Evolutionary conservation across 1,284 basidiomycete genomes (phyloP).

Genomic region (Mycosarcoma maydis): DNA sequence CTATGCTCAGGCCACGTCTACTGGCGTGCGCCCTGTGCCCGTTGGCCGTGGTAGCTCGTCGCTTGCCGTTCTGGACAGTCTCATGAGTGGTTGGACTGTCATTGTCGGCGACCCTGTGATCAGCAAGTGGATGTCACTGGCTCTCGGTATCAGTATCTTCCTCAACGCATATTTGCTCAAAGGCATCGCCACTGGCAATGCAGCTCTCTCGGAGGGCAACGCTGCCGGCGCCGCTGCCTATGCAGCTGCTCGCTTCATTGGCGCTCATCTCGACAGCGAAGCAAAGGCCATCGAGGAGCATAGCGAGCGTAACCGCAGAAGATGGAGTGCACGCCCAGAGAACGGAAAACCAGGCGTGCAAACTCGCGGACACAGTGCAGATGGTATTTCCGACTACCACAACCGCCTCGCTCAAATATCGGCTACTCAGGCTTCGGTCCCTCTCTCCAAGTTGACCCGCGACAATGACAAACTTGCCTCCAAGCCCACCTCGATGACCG

Average conservation of each 20-base stretch:
- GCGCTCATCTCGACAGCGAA: conserved; percentile 60
- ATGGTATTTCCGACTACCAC: conserved; percentile 65
- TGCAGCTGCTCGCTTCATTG: conserved; percentile 64
- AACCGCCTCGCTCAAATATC: conserved; percentile 62
- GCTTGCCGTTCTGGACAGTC: conserved; percentile 75
- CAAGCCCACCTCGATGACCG: conserved; percentile 8
- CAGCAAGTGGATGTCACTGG: conserved; percentile 92
- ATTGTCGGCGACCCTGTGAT: conserved; percentile 94
- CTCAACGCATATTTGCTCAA: conserved; percentile 95
- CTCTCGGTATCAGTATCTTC: conserved; percentile 85
- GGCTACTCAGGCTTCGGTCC: conserved; percentile 21
- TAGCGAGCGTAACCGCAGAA: conserved; percentile 21
- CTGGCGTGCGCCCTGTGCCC: conserved; percentile 19
- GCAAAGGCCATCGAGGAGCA: conserved; percentile 40
- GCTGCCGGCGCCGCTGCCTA: conserved; percentile 65
- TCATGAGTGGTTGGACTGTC: conserved; percentile 93
- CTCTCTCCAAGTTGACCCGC: conserved; percentile 36
- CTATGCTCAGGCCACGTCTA: conserved; percentile 23
- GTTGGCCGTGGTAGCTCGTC: conserved; percentile 39
- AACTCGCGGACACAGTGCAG: conserved; percentile 31
- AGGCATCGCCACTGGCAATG: conserved; percentile 71
- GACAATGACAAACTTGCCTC: conserved; percentile 26
- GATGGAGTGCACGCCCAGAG: conserved; percentile 33
- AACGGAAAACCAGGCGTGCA: conserved; percentile 8
- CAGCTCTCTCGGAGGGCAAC: conserved; percentile 63